Evolutionary conservation across 805 yeast genomes (phyloP).

Genomic region (Metschnikowia cerradonensis): DNA sequence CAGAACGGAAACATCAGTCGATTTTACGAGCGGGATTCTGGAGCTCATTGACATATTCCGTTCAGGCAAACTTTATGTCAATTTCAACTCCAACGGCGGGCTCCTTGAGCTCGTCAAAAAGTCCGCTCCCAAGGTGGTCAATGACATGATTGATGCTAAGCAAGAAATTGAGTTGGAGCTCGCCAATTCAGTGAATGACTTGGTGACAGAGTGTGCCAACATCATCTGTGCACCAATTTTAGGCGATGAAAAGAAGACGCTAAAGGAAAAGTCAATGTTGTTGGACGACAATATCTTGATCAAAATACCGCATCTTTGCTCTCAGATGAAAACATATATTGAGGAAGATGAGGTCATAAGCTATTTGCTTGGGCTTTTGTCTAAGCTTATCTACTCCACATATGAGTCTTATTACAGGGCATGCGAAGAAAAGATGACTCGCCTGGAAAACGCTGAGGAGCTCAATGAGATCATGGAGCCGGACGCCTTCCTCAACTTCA

Average conservation of each 20-base stretch:
- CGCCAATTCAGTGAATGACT: conserved; percentile 63
- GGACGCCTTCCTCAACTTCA: conserved; percentile 54
- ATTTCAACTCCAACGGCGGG: conserved; percentile 28
- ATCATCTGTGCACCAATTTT: conserved; percentile 45
- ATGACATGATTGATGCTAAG: conserved; percentile 74
- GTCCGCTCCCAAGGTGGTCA: conserved; percentile 74
- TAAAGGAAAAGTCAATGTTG: conserved; percentile 27
- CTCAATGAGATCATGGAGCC: conserved; percentile 56
- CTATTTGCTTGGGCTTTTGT: conserved; percentile 28
- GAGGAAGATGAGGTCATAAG: conserved; percentile 45
- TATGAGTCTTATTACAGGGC: conserved; percentile 52
- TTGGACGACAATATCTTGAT: conserved; percentile 48
- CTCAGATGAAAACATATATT: conserved; percentile 51
- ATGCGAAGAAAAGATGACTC: conserved; percentile 23
- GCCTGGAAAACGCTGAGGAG: conserved; percentile 21
- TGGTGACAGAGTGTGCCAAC: conserved; percentile 50
- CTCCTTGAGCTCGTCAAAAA: conserved; percentile 54
- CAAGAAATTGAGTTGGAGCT: conserved; percentile 70
- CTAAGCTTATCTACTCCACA: conserved; percentile 50
- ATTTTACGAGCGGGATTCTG: conserved; percentile 68
- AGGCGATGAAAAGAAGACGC: conserved; percentile 15
- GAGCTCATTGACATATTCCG: conserved; percentile 39
- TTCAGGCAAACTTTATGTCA: conserved; percentile 43
- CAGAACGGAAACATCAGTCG: conserved; percentile 68
- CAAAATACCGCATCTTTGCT: conserved; percentile 54